Base-by-base conservation (phyloP, 768 basidiomycete genomes). In the Austroboletus festivus region DNA sequence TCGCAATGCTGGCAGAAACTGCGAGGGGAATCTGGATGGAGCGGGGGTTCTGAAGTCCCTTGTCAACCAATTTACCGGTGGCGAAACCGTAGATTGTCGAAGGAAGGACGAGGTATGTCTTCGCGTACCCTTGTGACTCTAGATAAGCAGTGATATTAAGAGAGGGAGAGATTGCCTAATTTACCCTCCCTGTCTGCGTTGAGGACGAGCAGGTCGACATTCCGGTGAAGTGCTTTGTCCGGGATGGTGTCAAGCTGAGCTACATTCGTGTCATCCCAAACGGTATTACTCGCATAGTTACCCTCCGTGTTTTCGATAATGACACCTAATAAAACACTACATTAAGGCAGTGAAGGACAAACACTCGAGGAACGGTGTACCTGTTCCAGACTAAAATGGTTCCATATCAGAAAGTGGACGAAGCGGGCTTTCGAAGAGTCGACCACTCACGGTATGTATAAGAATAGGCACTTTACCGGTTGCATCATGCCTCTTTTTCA, bases 61-160 rank as follows among this genome's bases (percentile, higher is more conserved):
- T 52, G 22, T 81, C 75, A 21, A 79, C 75, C 33, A 87, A 64
- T 15, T 62, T 63, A 5, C 75, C 74, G 1, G 62, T 63, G 2
- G 81, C 77, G 19, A 80, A 62, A 30, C 81, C 83, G 50, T 78
- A 89, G 40, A 89, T 81, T 0, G 79, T 85, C 4, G 71, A 63
- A 1, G 82, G 82, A 10, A 76, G 54, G 16, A 83, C 61, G 6
- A 84, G 73, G 61, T 82, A 55, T 1, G 58, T 39, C 35, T 50
- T 55, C n/a, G 48, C 47, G 19, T 62, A 62, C 9, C 61, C 61
- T 61, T 30, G 24, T 18, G 18, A 37, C 1, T 5, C 3, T 22
- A 19, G 0, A n/a, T 62, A 3, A 49, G 41, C 31, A 28, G 22
- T 33, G 6, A 11, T n/a, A 6, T 2, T 13, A n/a, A n/a, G 12